These are phyloP conservation scores for Didymella keratinophila DNA, from an alignment of 2,329 filamentous ascomycete genomes.

Conservation along the genomic window DNA sequence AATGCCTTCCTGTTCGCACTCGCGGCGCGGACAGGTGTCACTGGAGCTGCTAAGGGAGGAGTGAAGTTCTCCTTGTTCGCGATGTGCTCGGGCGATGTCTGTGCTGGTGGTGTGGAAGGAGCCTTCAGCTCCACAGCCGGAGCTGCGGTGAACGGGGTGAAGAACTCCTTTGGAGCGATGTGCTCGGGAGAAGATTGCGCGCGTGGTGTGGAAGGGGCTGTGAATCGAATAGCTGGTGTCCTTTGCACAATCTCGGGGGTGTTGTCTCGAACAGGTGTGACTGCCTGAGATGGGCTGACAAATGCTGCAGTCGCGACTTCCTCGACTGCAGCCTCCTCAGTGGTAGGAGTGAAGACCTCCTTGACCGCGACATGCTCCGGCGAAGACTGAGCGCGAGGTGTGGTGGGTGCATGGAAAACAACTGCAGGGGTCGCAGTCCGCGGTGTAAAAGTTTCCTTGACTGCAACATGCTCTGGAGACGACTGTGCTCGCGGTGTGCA, in stretches of 20 bases:
- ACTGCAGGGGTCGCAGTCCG: background rate
- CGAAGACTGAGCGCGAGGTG: slow-evolving; percentile 4
- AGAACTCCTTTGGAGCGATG: slow-evolving; percentile 13
- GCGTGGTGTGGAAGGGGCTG: slow-evolving; percentile 14
- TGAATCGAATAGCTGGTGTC: slow-evolving; percentile 17
- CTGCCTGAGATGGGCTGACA: slow-evolving; percentile 1
- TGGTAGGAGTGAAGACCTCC: slow-evolving; percentile 12
- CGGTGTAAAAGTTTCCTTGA: slow-evolving; percentile 8
- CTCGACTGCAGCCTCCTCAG: background rate
- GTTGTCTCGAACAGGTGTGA: slow-evolving; percentile 10
- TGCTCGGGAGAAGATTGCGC: slow-evolving; percentile 19
- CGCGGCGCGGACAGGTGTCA: slow-evolving; percentile 20
- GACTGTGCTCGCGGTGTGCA: slow-evolving; percentile 14
- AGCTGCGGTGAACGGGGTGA: slow-evolving; percentile 4
- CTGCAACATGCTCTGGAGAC: slow-evolving; percentile 15
- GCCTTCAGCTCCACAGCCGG: slow-evolving; percentile 15
- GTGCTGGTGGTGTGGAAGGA: slow-evolving; percentile 16
- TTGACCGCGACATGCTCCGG: slow-evolving; percentile 12
- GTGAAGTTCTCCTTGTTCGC: slow-evolving; percentile 22
- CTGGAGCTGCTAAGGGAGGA: slow-evolving; percentile 10
- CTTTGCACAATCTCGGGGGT: slow-evolving; percentile 12
- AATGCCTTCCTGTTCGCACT: slow-evolving; percentile 19
- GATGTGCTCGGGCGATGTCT: slow-evolving; percentile 18
- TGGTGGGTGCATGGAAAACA: background rate
- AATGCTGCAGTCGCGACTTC: background rate